Evolutionary conservation across 2,329 filamentous ascomycete genomes (phyloP).

Genomic region (Teratosphaeria viscida): DNA sequence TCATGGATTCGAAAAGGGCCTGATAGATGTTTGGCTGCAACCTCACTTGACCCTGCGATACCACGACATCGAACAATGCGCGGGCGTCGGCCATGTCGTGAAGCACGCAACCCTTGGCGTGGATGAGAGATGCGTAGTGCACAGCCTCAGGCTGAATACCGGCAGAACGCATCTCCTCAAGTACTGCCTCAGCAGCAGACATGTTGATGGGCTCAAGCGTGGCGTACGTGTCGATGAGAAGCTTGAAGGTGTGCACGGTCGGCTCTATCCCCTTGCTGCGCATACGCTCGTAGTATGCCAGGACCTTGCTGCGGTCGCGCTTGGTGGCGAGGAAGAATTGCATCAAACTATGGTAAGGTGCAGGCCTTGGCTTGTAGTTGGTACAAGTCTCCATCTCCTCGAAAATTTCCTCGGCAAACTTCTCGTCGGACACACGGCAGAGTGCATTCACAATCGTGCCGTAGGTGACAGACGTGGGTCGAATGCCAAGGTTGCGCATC

Average conservation of each 20-base stretch:
- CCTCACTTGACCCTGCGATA: constrained; percentile 55
- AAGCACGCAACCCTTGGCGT: constrained; percentile 86
- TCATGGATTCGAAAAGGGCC: constrained; percentile 92
- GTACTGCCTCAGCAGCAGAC: constrained; percentile 71
- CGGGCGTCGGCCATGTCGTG: constrained; percentile 82
- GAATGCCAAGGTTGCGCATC: constrained; percentile 87
- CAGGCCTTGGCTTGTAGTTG: constrained; percentile 96
- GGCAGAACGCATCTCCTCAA: constrained; percentile 63
- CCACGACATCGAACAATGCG: constrained; percentile 69
- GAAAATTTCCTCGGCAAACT: constrained; percentile 94
- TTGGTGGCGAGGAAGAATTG: constrained; percentile 98
- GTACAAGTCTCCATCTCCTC: constrained; percentile 98
- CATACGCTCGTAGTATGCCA: constrained; percentile 94
- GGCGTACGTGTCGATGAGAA: constrained; percentile 89
- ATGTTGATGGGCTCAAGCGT: constrained; percentile 89
- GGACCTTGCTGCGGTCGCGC: constrained; percentile 86
- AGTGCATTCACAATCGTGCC: constrained; percentile 97
- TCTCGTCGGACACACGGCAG: constrained; percentile 93
- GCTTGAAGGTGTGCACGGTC: constrained; percentile 94
- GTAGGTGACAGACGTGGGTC: constrained; percentile 94
- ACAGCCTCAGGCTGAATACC: constrained; percentile 78
- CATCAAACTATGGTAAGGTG: constrained; percentile 98
- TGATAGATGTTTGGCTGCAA: constrained; percentile 85
- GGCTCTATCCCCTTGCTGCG: constrained; percentile 73
- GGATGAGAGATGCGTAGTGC: constrained; percentile 90